Evolutionary conservation across 805 yeast species (phyloP).

Genomic region (Ogataea trehaloabstinens): DNA sequence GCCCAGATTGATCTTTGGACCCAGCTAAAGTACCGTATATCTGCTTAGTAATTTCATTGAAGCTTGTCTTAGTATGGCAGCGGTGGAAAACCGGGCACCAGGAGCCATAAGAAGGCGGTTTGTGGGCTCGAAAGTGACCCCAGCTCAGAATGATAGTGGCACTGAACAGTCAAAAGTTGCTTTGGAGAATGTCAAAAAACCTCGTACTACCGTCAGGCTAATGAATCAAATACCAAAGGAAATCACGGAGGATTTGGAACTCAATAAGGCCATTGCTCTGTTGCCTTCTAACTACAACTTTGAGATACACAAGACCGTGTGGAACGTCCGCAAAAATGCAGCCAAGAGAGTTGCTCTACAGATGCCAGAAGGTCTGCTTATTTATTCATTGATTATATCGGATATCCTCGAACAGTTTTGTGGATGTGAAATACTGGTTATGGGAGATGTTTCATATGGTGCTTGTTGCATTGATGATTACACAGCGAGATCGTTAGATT

Average conservation of each 20-base stretch:
- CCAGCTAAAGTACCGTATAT: not conserved
- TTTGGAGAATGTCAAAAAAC: constrained; percentile 22
- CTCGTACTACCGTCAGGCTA: constrained; percentile 52
- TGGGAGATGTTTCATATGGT: constrained; percentile 99
- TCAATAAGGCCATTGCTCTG: constrained; percentile 78
- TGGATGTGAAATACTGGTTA: constrained; percentile 78
- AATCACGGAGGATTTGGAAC: constrained; percentile 71
- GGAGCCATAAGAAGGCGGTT: constrained; percentile 21
- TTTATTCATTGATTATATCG: constrained; percentile 83
- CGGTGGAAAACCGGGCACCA: constrained; percentile 1
- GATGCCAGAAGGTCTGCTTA: constrained; percentile 94
- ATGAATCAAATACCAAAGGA: constrained; percentile 88
- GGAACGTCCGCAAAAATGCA: constrained; percentile 76
- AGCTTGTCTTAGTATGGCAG: constrained; percentile 1
- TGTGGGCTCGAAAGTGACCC: constrained; percentile 25
- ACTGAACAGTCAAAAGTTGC: constrained; percentile 5
- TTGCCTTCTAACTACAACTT: constrained; percentile 92
- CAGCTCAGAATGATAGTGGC: constrained; percentile 2
- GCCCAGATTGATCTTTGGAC: too few relatives aligned
- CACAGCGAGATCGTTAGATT: constrained; percentile 88
- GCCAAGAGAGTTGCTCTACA: constrained; percentile 90
- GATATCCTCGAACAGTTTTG: constrained; percentile 94
- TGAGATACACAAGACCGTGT: constrained; percentile 92
- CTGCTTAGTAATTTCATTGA: not conserved
- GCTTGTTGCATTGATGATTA: constrained; percentile 98